Base-by-base conservation (phyloP, 2,329 filamentous ascomycete genomes). In the Pseudogymnoascus sp. region DNA sequence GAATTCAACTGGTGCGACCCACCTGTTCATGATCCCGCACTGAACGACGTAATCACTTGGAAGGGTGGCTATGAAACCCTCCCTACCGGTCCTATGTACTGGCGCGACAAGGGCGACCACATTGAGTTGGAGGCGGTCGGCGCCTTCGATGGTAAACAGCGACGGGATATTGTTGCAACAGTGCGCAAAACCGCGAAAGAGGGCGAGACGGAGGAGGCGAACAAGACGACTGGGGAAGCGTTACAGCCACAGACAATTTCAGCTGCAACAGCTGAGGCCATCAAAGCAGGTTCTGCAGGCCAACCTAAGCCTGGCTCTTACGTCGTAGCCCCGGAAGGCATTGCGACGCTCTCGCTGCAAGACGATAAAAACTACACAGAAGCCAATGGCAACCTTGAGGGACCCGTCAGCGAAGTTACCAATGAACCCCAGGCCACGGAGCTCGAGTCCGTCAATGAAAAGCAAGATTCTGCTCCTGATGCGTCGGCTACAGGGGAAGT, bases 1-100 rank as follows among this genome's bases (percentile, higher is more conserved):
- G 89, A 96, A 24, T 97, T 89, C 78, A 77, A 83, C 60, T 97
- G 89, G 78, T 91, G 91, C 62, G 84, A 90, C 65, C 79, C 88
- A 75, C 88, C 89, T 6, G 82, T 85, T 61, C 77, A 93, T n/a
- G 93, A 96, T 68, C 83, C 84, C 0, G 73, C 75, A 33, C 81
- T 84, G 73, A 75, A 78, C 41, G 78, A 79, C 19, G 72, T 80
- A 40, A 71, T 82, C 19, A 70, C 74, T 11, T 88, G 83, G 81
- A 80, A 83, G 69, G 78, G 79, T 46, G 82, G 79, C 3, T 69
- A 79, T 69, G 78, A 72, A n/a, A 73, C 74, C 2, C 86, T 88
- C 69, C 84, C 83, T 0, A 70, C 74, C 3, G 84, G 85, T 0
- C 85, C 85, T 1, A 72, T 85, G 70, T 76, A 83, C 66, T 88